A percentile compares a stretch with the other conserved stretches of the same genome.
Evolutionary conservation across 371 early-diverging fungal species (phyloP).

Genomic region (Apophysomyces elegans): DNA sequence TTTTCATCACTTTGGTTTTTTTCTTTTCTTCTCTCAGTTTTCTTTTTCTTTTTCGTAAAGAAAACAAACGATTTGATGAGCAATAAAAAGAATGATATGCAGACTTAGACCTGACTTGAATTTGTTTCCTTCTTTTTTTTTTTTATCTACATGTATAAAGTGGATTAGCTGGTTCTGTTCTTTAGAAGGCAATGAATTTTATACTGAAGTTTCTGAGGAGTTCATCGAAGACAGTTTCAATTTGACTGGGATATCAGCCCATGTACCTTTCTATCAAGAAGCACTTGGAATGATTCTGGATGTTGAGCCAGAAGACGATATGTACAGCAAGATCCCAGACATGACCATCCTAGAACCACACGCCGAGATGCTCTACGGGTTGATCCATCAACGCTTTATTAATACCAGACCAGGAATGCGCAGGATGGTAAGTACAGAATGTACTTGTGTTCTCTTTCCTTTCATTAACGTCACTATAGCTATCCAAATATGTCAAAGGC

Average conservation of each 20-base stretch:
- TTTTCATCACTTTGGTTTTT: background rate
- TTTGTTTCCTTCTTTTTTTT: conserved; percentile 1
- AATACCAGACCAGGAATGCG: conserved; percentile 76
- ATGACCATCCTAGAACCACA: conserved; percentile 45
- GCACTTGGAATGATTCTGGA: conserved; percentile 87
- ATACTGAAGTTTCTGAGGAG: conserved; percentile 80
- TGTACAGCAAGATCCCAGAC: conserved; percentile 46
- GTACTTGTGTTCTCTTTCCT: background rate
- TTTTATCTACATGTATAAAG: conserved; percentile 22
- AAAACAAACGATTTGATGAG: background rate
- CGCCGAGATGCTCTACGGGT: conserved; percentile 74
- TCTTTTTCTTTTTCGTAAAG: background rate
- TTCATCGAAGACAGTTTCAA: conserved; percentile 95
- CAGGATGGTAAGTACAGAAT: conserved; percentile 62
- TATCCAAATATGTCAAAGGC: conserved; percentile 71
- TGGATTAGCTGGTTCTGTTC: conserved; percentile 96
- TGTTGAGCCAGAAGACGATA: conserved; percentile 67
- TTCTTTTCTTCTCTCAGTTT: background rate
- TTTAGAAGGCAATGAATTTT: conserved; percentile 76
- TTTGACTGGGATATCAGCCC: conserved; percentile 81
- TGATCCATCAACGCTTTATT: conserved; percentile 86
- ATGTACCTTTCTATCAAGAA: conserved; percentile 78
- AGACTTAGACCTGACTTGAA: background rate
- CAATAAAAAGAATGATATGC: conserved; percentile 1
- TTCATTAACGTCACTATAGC: conserved; percentile 31